Evolutionary conservation across 768 basidiomycete genomes (phyloP).

Genomic region (Myochromella boudieri): DNA sequence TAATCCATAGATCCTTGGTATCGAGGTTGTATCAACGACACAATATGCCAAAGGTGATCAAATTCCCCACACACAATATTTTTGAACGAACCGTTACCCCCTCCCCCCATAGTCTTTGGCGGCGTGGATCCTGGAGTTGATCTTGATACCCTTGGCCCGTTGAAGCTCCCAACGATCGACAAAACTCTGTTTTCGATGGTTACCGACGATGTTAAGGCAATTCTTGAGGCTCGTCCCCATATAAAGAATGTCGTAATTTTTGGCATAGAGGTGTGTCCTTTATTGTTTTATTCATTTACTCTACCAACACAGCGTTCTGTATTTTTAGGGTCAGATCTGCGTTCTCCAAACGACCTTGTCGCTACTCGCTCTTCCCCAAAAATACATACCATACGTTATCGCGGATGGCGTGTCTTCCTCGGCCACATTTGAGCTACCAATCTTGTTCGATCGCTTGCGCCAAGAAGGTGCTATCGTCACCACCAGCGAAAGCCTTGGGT

Average conservation of each 20-base stretch:
- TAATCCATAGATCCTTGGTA: constrained; percentile 50
- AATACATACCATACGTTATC: constrained; percentile 58
- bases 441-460: constrained; percentile 69
- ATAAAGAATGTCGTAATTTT: constrained; percentile 69
- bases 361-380: constrained; percentile 43
- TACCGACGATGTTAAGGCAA: constrained; percentile 57
- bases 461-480: constrained; percentile 74
- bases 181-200: constrained; percentile 89
- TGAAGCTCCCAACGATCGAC: constrained; percentile 60
- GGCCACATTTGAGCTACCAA: constrained; percentile 76
- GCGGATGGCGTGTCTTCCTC: constrained; percentile 86
- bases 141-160: constrained; percentile 47
- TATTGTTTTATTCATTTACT: background rate
- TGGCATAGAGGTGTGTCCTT: constrained; percentile 86
- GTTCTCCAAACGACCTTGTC: constrained; percentile 82
- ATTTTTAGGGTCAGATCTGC: constrained; percentile 80
- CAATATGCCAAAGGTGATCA: constrained; percentile 76
- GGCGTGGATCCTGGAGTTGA: constrained; percentile 62
- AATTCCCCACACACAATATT: background rate
- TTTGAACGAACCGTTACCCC: background rate
- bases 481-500: constrained; percentile 80
- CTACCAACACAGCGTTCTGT: background rate
- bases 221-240: constrained; percentile 46
- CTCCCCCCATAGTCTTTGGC: constrained; percentile 57
- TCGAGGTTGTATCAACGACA: constrained; percentile 79